Conservation (phyloP, 495 filamentous ascomycete genomes). For the Pyrenula aspistea region DNA sequence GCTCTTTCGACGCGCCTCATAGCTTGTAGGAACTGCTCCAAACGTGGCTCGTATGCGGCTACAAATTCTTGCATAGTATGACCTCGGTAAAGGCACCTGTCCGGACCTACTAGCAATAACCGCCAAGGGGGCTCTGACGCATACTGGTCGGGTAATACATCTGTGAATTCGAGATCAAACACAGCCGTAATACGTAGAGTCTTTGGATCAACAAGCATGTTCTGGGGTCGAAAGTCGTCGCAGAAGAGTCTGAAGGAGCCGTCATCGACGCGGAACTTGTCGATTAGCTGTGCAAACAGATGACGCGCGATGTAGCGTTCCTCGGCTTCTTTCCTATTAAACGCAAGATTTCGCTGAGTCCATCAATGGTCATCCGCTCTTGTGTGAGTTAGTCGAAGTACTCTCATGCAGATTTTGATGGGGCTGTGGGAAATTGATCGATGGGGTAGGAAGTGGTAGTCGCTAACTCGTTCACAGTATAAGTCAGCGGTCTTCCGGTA, state of each 20-base stretch:
- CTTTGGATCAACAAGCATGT: slow-evolving; percentile 26
- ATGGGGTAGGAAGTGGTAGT: slow-evolving; percentile 22
- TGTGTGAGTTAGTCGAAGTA: slow-evolving; percentile 20
- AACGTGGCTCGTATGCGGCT: slow-evolving; percentile 20
- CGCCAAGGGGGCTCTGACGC: slow-evolving; percentile 29
- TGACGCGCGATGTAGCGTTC: slow-evolving; percentile 25
- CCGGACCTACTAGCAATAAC: slow-evolving; percentile 24
- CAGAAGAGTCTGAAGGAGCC: slow-evolving; percentile 26
- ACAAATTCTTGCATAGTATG: slow-evolving; percentile 21
- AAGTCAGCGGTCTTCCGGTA: slow-evolving; percentile 22
- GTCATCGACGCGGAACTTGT: slow-evolving; percentile 22
- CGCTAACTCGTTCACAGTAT: slow-evolving; percentile 28
- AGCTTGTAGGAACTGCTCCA: slow-evolving; percentile 18
- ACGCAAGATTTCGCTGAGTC: slow-evolving; percentile 26
- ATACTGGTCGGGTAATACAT: slow-evolving; percentile 29
- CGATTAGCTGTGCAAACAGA: slow-evolving; percentile 23
- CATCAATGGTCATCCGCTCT: slow-evolving; percentile 22
- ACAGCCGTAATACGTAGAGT: slow-evolving; percentile 27
- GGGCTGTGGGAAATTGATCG: slow-evolving; percentile 18
- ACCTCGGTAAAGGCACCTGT: slow-evolving; percentile 21
- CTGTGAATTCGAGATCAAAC: slow-evolving; percentile 31
- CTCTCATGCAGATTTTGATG: slow-evolving; percentile 21
- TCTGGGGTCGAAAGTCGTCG: slow-evolving; percentile 27
- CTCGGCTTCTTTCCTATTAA: slow-evolving; percentile 18
- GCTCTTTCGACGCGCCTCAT: slow-evolving; percentile 15